Evolutionary conservation across 306 rosid genomes (phyloP).

Genomic region (Casuarina cunninghamiana): DNA sequence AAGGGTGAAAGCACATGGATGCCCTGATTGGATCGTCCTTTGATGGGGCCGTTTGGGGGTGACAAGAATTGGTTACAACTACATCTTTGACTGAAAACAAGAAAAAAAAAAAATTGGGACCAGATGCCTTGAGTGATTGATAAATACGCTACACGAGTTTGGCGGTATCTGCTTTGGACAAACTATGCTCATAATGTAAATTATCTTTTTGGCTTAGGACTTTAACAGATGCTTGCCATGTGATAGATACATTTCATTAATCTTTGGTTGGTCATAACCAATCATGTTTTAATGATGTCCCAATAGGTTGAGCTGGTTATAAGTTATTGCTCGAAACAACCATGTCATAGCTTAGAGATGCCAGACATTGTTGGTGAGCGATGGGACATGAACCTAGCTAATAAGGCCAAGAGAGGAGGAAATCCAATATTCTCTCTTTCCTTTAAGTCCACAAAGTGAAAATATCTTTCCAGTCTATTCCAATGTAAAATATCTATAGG

Average conservation of each 20-base stretch:
- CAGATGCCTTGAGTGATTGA: too few relatives aligned
- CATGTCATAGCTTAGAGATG: not conserved
- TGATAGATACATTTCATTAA: not conserved
- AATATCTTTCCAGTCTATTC: too few relatives aligned
- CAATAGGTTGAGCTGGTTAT: not conserved
- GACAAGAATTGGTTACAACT: slow-evolving; percentile 10
- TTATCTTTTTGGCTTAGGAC: not conserved
- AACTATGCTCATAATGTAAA: too few relatives aligned
- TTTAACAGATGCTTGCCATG: not conserved
- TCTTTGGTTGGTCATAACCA: too few relatives aligned
- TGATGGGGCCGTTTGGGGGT: slow-evolving; percentile 25
- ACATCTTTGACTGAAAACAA: not conserved
- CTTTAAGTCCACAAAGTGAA: too few relatives aligned
- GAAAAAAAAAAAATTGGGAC: too few relatives aligned
- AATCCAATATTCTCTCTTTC: too few relatives aligned
- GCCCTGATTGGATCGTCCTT: slow-evolving; percentile 26
- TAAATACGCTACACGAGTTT: too few relatives aligned
- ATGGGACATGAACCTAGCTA: not conserved
- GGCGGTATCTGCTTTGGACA: too few relatives aligned
- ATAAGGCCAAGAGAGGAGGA: slow-evolving; percentile 1
- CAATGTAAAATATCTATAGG: too few relatives aligned
- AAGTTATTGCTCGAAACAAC: not conserved
- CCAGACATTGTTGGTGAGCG: not conserved
- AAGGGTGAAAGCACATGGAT: slow-evolving; percentile 30
- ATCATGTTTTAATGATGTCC: not conserved